Conservation (phyloP, 495 filamentous ascomycete genomes). For the Bryoglossum gracile region DNA sequence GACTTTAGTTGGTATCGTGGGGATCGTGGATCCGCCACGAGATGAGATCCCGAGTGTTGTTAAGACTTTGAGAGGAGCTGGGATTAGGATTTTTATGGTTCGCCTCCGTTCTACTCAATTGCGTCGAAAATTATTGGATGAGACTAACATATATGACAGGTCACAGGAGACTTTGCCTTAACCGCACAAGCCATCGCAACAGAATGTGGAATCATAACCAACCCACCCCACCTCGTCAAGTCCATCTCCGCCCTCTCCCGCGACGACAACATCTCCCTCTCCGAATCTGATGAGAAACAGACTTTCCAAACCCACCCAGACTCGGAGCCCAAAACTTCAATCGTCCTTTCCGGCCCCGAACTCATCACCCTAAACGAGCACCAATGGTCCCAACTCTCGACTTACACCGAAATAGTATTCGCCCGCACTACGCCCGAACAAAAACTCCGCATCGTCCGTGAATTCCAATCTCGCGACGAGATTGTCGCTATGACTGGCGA, state of each 20-base stretch:
- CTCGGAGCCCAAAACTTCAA: conserved; percentile 14
- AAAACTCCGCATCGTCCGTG: conserved; percentile 65
- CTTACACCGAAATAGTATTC: conserved; percentile 59
- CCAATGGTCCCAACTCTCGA: conserved; percentile 50
- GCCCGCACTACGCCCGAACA: conserved; percentile 69
- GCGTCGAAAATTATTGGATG: too few species aligned
- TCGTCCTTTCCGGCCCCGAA: conserved; percentile 48
- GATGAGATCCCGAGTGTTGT: conserved; percentile 58
- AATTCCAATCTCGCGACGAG: conserved; percentile 48
- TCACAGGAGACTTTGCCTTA: conserved; percentile 67
- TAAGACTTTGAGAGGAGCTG: conserved; percentile 48
- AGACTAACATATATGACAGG: too few species aligned
- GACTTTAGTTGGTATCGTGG: conserved; percentile 55
- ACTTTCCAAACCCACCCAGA: neutral
- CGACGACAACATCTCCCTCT: conserved; percentile 17
- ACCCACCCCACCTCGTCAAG: conserved; percentile 26
- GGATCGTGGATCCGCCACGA: conserved; percentile 60
- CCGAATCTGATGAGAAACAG: conserved; percentile 12
- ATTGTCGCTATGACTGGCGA: conserved; percentile 47
- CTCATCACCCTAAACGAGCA: conserved; percentile 47
- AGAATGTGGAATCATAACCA: conserved; percentile 58
- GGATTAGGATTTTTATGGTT: conserved; percentile 58
- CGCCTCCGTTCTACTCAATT: conserved; percentile 11
- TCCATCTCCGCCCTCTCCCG: conserved; percentile 34
- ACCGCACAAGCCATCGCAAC: conserved; percentile 63